Evolutionary conservation across 2,329 filamentous ascomycete species (phyloP), one percentile per base, ranked within the genome.

Genomic region (Phialophora tarda): DNA sequence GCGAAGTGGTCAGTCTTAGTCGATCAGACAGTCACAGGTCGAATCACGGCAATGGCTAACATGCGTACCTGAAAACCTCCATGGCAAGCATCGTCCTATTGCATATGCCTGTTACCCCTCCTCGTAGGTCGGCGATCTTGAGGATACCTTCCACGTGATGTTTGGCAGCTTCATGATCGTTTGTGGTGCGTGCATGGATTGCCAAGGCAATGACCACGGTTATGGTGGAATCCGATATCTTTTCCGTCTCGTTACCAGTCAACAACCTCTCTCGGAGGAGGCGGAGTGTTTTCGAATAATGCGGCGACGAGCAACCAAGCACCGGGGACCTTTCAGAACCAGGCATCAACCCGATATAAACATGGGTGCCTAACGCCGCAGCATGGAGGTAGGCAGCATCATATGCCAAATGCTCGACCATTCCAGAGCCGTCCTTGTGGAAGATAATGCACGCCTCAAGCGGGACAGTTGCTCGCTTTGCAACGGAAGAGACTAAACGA

Each of bases 61-160:
- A 21, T 47, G 26, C 65, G 32, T 68, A 77, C 76, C 73, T 76
- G 2, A 76, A 62, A 24, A 79, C 71, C 56, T 81, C 78, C 12
- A 78, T 71, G 2, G 77, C 54, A 10, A 81, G 73, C 55, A 79
- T 61, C 2, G 38, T 80, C 21, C 77, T 77, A 7, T 73, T 44
- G 4, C 58, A 68, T 12, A 81, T 76, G 0, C 68, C 69, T 8
- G 8, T 30, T 1, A 80, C 32, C 0, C 79, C 79, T 4, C 80
- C 80, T 59, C 77, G 75, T 26, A 82, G 32, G 23, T 73, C 66
- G 10, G 80, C 72, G 5, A 82, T 78, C 65, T 73, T 78, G 14
- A 72, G 72, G 14, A 81, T 72, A 4, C 79, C 80, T n/a, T 75
- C 58, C 61, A 80, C 72, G 57, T 81, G 78, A 28, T 77, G 69